Conservation (phyloP, 2,329 filamentous ascomycete genomes). For the Harringtonia lauricola region DNA sequence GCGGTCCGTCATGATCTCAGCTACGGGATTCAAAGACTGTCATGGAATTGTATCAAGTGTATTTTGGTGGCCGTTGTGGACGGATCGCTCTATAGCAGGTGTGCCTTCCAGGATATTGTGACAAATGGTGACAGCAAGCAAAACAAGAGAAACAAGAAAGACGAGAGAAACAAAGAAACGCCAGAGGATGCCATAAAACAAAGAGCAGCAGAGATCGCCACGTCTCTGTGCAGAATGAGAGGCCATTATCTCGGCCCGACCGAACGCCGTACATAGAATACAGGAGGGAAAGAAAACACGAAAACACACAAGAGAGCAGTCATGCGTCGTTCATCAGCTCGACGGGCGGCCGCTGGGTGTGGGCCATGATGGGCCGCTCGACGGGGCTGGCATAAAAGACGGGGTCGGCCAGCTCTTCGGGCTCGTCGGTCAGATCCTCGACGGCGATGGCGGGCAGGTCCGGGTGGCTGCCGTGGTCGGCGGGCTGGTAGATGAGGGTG, state of each 20-base stretch:
- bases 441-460: slow-evolving; percentile 54
- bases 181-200: neutral
- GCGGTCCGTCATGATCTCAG: too few relatives aligned
- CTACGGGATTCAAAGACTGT: too few relatives aligned
- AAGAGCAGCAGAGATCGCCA: too few relatives aligned
- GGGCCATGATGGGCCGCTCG: slow-evolving; percentile 37
- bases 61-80: too few relatives aligned
- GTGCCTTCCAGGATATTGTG: too few relatives aligned
- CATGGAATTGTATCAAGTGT: too few relatives aligned
- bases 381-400: neutral
- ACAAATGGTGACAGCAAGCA: neutral
- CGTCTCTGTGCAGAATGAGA: neutral
- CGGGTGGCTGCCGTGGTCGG: slow-evolving; percentile 41
- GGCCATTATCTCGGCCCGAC: neutral
- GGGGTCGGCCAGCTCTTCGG: slow-evolving; percentile 40
- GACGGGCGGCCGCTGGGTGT: slow-evolving; percentile 52
- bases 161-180: neutral
- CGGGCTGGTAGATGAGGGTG: slow-evolving; percentile 54
- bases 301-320: neutral
- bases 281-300: neutral
- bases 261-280: neutral
- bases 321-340: slow-evolving; percentile 46
- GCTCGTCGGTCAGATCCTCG: slow-evolving; percentile 53
- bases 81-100: too few relatives aligned
- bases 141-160: too few relatives aligned